Conservation (phyloP, 2,329 filamentous ascomycete species). For the Sporothrix protearum region DNA sequence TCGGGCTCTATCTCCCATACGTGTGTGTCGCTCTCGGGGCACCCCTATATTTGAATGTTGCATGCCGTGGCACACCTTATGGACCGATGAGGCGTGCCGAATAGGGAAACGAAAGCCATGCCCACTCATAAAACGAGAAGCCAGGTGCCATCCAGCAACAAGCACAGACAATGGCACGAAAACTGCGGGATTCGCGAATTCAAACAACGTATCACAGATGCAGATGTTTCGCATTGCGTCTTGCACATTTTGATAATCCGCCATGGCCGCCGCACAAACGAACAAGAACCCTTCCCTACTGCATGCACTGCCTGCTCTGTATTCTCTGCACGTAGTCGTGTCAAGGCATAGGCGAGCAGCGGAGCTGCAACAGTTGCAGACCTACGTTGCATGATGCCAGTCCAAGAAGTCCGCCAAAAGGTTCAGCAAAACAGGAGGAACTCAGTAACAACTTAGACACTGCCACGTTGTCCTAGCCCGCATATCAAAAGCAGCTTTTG, state of each 20-base stretch:
- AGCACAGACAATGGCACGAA: neutral
- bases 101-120: neutral
- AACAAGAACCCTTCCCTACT: neutral
- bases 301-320: neutral
- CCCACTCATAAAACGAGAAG: neutral
- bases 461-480: conserved; percentile 10
- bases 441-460: conserved; percentile 9
- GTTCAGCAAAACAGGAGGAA: neutral
- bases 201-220: neutral
- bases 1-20: neutral
- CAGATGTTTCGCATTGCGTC: neutral
- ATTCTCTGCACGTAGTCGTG: conserved; percentile 7
- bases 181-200: neutral
- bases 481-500: neutral
- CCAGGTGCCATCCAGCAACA: neutral
- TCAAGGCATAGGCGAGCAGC: neutral
- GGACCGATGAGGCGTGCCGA: neutral
- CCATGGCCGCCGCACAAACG: neutral
- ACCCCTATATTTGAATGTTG: neutral
- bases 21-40: neutral
- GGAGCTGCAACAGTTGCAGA: neutral
- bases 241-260: neutral
- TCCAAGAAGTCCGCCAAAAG: too few species aligned
- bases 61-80: conserved; percentile 5
- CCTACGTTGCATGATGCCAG: neutral